Evolutionary conservation across 2,329 filamentous ascomycete genomes (phyloP).

Genomic region (Myriangium duriaei): DNA sequence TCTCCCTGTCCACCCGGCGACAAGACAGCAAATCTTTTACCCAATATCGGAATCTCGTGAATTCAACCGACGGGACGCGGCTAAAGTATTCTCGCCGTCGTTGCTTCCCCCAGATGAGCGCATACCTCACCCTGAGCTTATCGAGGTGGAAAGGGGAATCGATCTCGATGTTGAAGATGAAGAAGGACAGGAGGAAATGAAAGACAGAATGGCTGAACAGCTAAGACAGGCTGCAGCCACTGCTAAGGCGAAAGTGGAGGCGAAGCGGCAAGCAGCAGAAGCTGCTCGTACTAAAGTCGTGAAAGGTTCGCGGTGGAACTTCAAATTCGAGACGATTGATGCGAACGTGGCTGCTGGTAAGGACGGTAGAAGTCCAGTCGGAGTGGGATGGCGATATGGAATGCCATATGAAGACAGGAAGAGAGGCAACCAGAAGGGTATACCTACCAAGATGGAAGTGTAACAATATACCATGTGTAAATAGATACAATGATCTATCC

Average conservation of each 20-base stretch:
- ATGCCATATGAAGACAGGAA: conserved; percentile 50
- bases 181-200: conserved; percentile 25
- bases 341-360: conserved; percentile 42
- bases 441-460: conserved; percentile 2
- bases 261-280: conserved; percentile 32
- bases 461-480: too few species aligned
- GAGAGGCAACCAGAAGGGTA: conserved; percentile 45
- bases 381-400: conserved; percentile 49
- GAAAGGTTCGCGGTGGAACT: conserved; percentile 43
- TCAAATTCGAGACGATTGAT: conserved; percentile 47
- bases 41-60: conserved; percentile 50
- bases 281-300: conserved; percentile 32
- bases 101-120: conserved; percentile 50
- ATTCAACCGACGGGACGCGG: conserved; percentile 54
- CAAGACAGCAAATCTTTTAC: conserved; percentile 46
- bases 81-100: conserved; percentile 45
- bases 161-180: too few species aligned
- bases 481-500: too few species aligned
- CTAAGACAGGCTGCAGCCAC: conserved; percentile 21
- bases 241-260: conserved; percentile 27
- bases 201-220: conserved; percentile 16
- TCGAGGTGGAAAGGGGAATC: conserved; percentile 38
- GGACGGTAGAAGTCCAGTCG: conserved; percentile 40
- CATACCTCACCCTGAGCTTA: conserved; percentile 50
- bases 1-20: conserved; percentile 45